Base-by-base conservation (phyloP, 1,284 basidiomycete species). In the Ganoderma lucidum region DNA sequence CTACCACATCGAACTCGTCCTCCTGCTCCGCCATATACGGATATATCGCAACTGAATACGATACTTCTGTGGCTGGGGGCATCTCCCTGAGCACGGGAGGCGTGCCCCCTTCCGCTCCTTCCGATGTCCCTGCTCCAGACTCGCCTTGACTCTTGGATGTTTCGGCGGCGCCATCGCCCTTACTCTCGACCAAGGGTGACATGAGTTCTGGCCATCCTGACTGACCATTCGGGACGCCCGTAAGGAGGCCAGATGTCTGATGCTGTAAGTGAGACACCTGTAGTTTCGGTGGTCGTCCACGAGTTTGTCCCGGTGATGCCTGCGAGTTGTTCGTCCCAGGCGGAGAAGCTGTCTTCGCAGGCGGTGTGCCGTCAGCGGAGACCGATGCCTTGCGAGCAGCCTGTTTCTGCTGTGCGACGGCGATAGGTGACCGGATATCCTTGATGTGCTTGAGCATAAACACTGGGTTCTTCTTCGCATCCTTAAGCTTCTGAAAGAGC, bases 391-490 rank as follows among this genome's bases (percentile, higher is more conserved):
- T 94, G 65, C 93, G 88, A 10, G 92, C 87, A 12, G 94, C 94
- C 77, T 97, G 96, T 80, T 98, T 98, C 80, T 96, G 94, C 75
- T 96, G 93, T 9, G 96, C 97, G 41, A 98, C 95, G 1, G 92
- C 94, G 70, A 98, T 98, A 0, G 98, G 98, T 19, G 96, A 98
- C 65, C 96, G 94, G 73, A 99, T 98, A 77, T 99, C 98, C 77
- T 96, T 96, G 79, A 99, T 98, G 76, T 99, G 97, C 69, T 98
- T 94, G 53, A 99, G 89, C 96, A 99, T 99, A 81, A 99, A 99
- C 12, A 98, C 96, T 0, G 98, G 97, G 72, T 97, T 96, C 83
- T 98, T 98, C 80, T 96, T 96, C 4, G 93, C 91, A 75, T 99
- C 98, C 80, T 99, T 99, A 62, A 99, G 88, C 79, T 95, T 96